Base-by-base conservation (phyloP, 345 rosid species). In the Nasturtium officinale region DNA sequence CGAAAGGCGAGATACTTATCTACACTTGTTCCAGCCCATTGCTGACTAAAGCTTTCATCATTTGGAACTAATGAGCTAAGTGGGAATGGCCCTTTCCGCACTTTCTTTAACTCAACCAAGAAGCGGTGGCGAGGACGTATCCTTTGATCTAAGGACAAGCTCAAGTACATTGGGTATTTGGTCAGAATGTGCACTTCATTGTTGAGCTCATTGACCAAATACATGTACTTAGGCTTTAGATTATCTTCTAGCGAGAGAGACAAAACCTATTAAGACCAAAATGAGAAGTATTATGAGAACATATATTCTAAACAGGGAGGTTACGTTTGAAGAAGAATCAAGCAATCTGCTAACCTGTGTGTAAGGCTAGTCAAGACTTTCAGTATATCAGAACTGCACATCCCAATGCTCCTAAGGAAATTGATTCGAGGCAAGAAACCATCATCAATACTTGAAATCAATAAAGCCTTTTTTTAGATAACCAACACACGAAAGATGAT, bases 321-420 rank as follows among this genome's bases (percentile, higher is more conserved):
- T 5, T 30, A 59, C 50, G 23, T 35, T 56, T 37, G 42, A 54
- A 28, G 50, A 58, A 40, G 16, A 33, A 53, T 62, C 17, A 51
- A 58, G 68, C 26, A 71, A 81, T 58, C 71, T 61, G 47, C 78
- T 76, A 51, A 91, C 99, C 96, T 23, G 25, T 95, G 25, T 95
- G 99, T 81, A 71, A 95, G 96, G 81, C 91, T 88, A 32, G 97
- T 95, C 81, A 89, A 87, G 84, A 95, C 91, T 86, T 95, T 95
- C 82, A 95, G 69, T 76, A 91, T 91, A 61, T 91, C 97, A 51
- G 93, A 72, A 78, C 90, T 73, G 69, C 67, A 33, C 97, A 95
- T 86, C 47, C 99, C 97, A 25, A 89, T 91, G 72, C 91, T 95
- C 81, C 97, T 83, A 56, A 89, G 87, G 80, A 95, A 95, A 74